These are phyloP conservation scores for Massarina eburnea DNA, from an alignment of 2,329 filamentous ascomycete genomes.

Conservation along the genomic window DNA sequence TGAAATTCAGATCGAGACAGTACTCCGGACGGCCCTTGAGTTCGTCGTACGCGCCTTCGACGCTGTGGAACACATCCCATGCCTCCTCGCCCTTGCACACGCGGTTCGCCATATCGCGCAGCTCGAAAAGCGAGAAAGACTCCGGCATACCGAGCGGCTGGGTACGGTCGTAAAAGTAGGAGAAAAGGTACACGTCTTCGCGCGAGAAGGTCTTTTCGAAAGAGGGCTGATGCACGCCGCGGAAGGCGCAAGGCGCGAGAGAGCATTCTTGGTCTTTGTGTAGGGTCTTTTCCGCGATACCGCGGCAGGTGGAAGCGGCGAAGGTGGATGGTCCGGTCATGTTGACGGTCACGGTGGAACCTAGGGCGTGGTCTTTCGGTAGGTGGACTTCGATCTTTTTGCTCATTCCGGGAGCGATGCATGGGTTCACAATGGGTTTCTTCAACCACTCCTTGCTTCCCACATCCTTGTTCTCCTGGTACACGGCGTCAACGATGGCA, in stretches of 20 bases:
- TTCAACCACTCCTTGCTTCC: constrained; percentile 64
- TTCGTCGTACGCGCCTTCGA: constrained; percentile 79
- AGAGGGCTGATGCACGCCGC: constrained; percentile 91
- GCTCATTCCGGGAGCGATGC: constrained; percentile 78
- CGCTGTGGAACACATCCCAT: constrained; percentile 79
- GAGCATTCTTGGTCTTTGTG: constrained; percentile 82
- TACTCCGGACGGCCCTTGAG: constrained; percentile 81
- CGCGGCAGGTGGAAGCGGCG: constrained; percentile 83
- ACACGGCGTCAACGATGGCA: constrained; percentile 70
- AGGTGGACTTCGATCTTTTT: constrained; percentile 74
- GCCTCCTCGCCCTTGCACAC: constrained; percentile 77
- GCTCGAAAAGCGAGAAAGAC: constrained; percentile 86
- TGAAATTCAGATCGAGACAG: constrained; percentile 95
- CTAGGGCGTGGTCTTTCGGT: constrained; percentile 65
- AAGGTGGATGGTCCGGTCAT: constrained; percentile 82
- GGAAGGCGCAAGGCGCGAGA: constrained; percentile 94
- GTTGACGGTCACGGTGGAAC: constrained; percentile 68
- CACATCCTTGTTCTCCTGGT: constrained; percentile 58
- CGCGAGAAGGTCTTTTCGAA: constrained; percentile 87
- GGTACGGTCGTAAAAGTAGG: constrained; percentile 96
- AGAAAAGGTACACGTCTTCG: constrained; percentile 95
- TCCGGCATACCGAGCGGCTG: constrained; percentile 97
- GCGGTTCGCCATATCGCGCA: constrained; percentile 79
- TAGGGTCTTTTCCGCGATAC: constrained; percentile 85
- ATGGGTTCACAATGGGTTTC: constrained; percentile 76